A percentile compares a stretch with the other conserved stretches of the same genome.
Conservation (phyloP, 192 early-diverging fungal species). For the Radiomyces spectabilis region DNA sequence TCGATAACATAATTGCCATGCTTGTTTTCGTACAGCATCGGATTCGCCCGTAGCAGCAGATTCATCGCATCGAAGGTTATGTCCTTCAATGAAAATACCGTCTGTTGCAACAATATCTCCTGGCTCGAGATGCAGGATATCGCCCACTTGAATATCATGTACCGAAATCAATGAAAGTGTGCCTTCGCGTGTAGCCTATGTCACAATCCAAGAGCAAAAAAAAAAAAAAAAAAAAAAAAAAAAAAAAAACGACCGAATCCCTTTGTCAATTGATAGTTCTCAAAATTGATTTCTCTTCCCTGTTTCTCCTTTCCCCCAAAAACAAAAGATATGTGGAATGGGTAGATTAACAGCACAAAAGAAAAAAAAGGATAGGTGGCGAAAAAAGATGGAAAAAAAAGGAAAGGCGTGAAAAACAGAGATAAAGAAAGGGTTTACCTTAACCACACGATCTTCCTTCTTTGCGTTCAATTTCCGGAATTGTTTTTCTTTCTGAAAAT, state of each 20-base stretch:
- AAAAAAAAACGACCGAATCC: not conserved
- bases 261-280: no score
- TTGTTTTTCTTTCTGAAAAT: constrained; percentile 83
- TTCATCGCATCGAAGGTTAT: constrained; percentile 86
- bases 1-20: constrained; percentile 37
- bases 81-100: constrained; percentile 74
- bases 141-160: constrained; percentile 82
- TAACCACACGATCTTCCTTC: constrained; percentile 76
- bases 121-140: constrained; percentile 78
- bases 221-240: not conserved
- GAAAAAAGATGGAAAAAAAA: not conserved
- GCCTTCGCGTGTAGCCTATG: constrained; percentile 63
- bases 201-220: no score
- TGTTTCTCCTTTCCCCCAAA: no score
- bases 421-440: no score
- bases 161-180: constrained; percentile 61
- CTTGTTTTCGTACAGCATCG: constrained; percentile 79
- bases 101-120: constrained; percentile 94
- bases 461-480: constrained; percentile 81
- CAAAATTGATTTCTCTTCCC: no score
- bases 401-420: not conserved
- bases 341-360: no score
- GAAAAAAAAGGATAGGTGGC: no score
- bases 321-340: no score
- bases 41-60: constrained; percentile 94